Conservation (phyloP, 768 basidiomycete genomes). For the Lactarius tabidus region DNA sequence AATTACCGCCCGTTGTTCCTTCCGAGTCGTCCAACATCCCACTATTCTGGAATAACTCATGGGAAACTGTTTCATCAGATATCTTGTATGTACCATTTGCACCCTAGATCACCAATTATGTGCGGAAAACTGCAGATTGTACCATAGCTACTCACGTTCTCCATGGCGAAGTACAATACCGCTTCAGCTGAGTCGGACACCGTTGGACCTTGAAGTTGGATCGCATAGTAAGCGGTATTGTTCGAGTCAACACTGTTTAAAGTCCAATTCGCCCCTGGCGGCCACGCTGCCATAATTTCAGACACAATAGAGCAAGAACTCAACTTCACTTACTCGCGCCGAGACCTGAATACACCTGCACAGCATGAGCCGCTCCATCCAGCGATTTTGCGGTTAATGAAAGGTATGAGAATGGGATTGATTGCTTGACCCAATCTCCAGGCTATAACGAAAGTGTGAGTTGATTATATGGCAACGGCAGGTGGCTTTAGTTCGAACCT, state of each 20-base stretch:
- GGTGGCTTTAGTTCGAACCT: background rate
- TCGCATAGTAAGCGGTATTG: slow-evolving; percentile 10
- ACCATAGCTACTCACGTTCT: slow-evolving; percentile 7
- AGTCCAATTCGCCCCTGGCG: background rate
- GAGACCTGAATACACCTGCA: slow-evolving; percentile 40
- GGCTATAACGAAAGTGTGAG: slow-evolving; percentile 27
- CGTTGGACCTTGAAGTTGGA: background rate
- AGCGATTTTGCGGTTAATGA: slow-evolving; percentile 22
- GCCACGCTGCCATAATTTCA: background rate
- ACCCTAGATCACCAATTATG: slow-evolving; percentile 5
- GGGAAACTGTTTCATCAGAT: slow-evolving; percentile 7
- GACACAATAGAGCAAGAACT: background rate
- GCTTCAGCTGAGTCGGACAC: background rate
- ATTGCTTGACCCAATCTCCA: slow-evolving; percentile 25
- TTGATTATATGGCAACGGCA: background rate
- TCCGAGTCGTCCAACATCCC: slow-evolving; percentile 25
- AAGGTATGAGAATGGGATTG: background rate
- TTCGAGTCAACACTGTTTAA: too few species aligned
- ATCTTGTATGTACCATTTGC: slow-evolving; percentile 17
- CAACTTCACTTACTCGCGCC: slow-evolving; percentile 31
- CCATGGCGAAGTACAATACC: slow-evolving; percentile 19
- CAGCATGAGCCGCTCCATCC: slow-evolving; percentile 33
- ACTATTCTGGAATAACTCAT: slow-evolving; percentile 20
- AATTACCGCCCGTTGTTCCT: slow-evolving; percentile 17
- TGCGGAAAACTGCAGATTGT: background rate